Percentiles rank a stretch among this genome's conserved stretches.
Evolutionary conservation across 257 asterid species (phyloP).

Genomic region (Solanum bulbocastanum): DNA sequence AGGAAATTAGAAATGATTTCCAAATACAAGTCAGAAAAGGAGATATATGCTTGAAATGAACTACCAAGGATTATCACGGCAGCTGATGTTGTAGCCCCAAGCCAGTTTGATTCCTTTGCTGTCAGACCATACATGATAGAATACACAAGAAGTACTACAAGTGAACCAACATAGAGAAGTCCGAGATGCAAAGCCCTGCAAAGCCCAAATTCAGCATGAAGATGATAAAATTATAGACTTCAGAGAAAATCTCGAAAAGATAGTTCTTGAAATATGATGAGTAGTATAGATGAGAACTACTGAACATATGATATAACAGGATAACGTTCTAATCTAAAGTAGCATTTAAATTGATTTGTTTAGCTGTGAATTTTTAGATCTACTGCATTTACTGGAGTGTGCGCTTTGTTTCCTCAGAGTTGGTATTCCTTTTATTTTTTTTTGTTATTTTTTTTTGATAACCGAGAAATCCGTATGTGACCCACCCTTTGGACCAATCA

Average conservation of each 20-base stretch:
- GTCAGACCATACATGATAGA: slow-evolving; percentile 94
- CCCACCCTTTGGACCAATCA: no score
- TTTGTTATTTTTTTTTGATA: no score
- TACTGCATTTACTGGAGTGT: neutral
- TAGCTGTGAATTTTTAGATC: neutral
- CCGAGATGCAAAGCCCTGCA: slow-evolving; percentile 97
- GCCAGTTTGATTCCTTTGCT: slow-evolving; percentile 97
- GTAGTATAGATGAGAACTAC: neutral
- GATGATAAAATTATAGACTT: neutral
- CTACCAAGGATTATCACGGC: slow-evolving; percentile 95
- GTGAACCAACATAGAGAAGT: slow-evolving; percentile 91
- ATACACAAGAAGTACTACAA: slow-evolving; percentile 78
- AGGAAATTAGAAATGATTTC: neutral
- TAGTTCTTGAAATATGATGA: neutral
- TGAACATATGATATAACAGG: neutral
- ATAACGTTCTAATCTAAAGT: neutral
- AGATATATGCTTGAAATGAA: slow-evolving; percentile 2
- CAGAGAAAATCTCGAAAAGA: neutral
- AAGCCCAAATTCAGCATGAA: neutral
- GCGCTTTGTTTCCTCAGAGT: neutral
- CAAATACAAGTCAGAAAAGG: neutral
- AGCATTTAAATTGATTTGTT: neutral
- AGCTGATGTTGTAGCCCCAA: slow-evolving; percentile 93
- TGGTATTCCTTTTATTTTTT: neutral
- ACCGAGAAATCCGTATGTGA: no score